These are phyloP conservation scores for Agaricus sinodeliciosus DNA, from an alignment of 768 basidiomycete genomes.

Conservation along the genomic window DNA sequence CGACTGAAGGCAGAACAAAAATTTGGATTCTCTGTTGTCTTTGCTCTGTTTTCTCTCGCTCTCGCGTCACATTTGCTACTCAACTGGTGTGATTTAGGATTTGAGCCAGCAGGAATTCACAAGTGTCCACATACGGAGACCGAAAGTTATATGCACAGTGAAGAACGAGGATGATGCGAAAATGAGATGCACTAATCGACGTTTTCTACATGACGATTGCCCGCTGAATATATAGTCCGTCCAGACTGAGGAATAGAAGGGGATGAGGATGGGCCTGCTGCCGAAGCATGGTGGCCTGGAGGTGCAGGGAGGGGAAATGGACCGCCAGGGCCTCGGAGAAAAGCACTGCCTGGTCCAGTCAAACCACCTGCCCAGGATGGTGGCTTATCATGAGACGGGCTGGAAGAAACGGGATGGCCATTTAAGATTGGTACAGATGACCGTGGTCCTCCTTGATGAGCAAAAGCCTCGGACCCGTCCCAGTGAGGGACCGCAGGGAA, in stretches of 20 bases:
- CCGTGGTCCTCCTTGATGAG: background rate
- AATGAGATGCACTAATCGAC: background rate
- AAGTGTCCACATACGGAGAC: too few species aligned
- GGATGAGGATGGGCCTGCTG: constrained; percentile 2
- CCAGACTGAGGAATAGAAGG: constrained; percentile 39
- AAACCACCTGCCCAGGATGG: constrained; percentile 28
- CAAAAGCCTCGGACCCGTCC: background rate
- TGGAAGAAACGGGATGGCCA: constrained; percentile 6
- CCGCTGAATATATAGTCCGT: constrained; percentile 52
- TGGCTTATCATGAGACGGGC: constrained; percentile 12
- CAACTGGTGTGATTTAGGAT: too few species aligned
- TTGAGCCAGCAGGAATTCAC: too few species aligned
- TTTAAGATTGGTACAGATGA: constrained; percentile 9
- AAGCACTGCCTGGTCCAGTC: constrained; percentile 45
- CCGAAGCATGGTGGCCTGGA: background rate
- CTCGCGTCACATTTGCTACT: too few species aligned
- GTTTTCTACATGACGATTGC: background rate
- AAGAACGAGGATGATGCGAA: background rate
- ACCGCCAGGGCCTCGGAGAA: constrained; percentile 35
- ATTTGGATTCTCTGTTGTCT: too few species aligned
- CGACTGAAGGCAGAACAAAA: too few species aligned
- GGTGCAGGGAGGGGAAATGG: constrained; percentile 27
- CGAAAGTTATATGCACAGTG: background rate
- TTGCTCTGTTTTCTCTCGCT: too few species aligned
- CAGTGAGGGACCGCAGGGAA: background rate